A percentile compares a stretch with the other conserved stretches of the same genome.
Evolutionary conservation across 495 filamentous ascomycete genomes (phyloP).

Genomic region (Amniculicola lignicola): DNA sequence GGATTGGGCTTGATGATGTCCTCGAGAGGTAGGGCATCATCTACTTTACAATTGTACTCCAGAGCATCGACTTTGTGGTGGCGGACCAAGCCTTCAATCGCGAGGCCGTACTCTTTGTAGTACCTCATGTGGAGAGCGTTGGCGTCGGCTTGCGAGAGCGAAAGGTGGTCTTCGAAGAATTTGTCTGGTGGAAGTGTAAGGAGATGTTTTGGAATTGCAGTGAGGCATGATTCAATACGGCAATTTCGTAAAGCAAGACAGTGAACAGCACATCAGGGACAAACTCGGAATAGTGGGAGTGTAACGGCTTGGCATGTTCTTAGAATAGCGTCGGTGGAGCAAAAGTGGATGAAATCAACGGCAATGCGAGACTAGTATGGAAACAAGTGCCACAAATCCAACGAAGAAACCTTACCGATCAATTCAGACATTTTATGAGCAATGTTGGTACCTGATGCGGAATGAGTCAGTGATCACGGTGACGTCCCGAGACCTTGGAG

Average conservation of each 20-base stretch:
- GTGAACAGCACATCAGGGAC: not conserved
- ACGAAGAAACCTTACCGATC: constrained; percentile 39
- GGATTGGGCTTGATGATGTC: constrained; percentile 73
- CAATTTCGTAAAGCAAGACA: not conserved
- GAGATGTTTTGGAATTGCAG: not conserved
- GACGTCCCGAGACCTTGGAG: not conserved
- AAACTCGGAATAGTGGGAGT: not conserved
- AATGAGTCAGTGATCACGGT: constrained; percentile 13
- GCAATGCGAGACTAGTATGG: too few relatives aligned
- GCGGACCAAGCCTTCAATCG: constrained; percentile 90
- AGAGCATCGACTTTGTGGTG: constrained; percentile 95
- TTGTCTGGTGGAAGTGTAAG: constrained; percentile 47
- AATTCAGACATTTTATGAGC: constrained; percentile 38
- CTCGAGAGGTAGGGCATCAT: constrained; percentile 91
- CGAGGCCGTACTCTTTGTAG: constrained; percentile 91
- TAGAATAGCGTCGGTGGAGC: too few relatives aligned
- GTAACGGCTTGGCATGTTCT: too few relatives aligned
- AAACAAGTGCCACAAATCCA: too few relatives aligned
- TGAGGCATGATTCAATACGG: not conserved
- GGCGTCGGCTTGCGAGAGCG: constrained; percentile 69
- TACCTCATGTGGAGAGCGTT: constrained; percentile 80
- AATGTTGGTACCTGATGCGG: constrained; percentile 32
- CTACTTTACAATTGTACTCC: constrained; percentile 90
- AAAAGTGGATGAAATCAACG: too few relatives aligned
- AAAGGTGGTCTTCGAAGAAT: constrained; percentile 79